Evolutionary conservation across 169 alveolate genomes (phyloP).

Genomic region (Eimeria necatrix): DNA sequence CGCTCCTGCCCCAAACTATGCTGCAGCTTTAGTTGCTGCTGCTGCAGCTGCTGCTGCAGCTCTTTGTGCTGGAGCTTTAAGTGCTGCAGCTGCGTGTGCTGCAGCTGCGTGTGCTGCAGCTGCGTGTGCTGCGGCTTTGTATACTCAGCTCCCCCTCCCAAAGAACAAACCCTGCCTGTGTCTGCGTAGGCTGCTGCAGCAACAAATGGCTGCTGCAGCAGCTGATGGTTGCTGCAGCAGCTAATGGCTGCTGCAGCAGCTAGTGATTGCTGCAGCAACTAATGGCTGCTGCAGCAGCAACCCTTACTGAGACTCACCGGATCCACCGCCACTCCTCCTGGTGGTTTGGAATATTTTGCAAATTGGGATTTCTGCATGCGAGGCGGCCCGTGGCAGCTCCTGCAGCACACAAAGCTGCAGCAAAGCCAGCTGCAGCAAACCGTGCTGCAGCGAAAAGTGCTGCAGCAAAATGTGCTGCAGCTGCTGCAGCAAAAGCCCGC

Average conservation of each 20-base stretch:
- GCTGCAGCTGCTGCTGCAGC: no score
- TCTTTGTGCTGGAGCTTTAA: no score
- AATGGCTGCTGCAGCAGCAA: neutral
- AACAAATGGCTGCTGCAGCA: neutral
- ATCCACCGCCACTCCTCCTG: constrained; percentile 67
- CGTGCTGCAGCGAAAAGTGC: neutral
- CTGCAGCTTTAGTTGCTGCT: neutral
- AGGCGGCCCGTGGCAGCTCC: constrained; percentile 61
- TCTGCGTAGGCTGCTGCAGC: neutral
- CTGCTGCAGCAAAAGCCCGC: no score
- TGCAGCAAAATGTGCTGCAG: neutral
- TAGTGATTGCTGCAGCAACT: neutral
- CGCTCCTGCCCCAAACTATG: neutral
- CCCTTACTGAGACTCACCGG: neutral
- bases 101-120: no score
- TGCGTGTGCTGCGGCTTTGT: no score
- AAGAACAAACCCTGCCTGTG: no score
- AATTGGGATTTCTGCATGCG: constrained; percentile 39
- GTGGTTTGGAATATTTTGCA: constrained; percentile 56
- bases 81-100: no score
- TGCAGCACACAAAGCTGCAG: neutral
- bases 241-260: neutral
- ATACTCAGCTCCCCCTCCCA: no score
- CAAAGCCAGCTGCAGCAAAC: neutral
- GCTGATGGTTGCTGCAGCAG: neutral